These are phyloP conservation scores for Lactarius indigo DNA, from an alignment of 768 basidiomycete genomes.

Conservation along the genomic window DNA sequence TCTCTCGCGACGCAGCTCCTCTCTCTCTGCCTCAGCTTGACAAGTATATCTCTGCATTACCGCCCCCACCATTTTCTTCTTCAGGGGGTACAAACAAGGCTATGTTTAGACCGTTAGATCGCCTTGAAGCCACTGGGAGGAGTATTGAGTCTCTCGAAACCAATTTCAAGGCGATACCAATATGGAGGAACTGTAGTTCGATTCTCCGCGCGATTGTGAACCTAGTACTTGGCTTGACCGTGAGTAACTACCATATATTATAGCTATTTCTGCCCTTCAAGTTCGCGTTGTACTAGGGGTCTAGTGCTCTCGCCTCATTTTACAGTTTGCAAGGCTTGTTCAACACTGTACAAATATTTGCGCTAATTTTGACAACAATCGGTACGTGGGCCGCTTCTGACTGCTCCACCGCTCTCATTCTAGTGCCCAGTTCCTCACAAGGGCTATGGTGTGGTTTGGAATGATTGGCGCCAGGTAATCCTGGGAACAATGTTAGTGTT, in stretches of 20 bases:
- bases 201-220: constrained; percentile 48
- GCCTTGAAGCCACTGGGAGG: constrained; percentile 44
- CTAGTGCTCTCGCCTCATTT: constrained; percentile 61
- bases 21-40: constrained; percentile 22
- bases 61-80: constrained; percentile 14
- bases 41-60: constrained; percentile 22
- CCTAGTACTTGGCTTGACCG: constrained; percentile 52
- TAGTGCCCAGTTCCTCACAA: constrained; percentile 38
- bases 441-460: constrained; percentile 36
- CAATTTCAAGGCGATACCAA: constrained; percentile 46
- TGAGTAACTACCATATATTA: constrained; percentile 32
- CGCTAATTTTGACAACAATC: constrained; percentile 63
- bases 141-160: constrained; percentile 58
- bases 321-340: constrained; percentile 69
- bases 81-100: constrained; percentile 1
- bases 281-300: constrained; percentile 45
- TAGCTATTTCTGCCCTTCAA: not conserved
- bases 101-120: constrained; percentile 66
- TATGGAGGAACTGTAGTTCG: constrained; percentile 53
- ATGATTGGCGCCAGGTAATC: constrained; percentile 55
- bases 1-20: constrained; percentile 20
- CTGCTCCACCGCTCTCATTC: not conserved
- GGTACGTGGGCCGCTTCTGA: constrained; percentile 35
- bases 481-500: constrained; percentile 61
- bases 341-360: constrained; percentile 69